Percentiles rank a stretch among this genome's conserved stretches.
Evolutionary conservation across 257 asterid genomes (phyloP).

Genomic region (Capsicum chinense): DNA sequence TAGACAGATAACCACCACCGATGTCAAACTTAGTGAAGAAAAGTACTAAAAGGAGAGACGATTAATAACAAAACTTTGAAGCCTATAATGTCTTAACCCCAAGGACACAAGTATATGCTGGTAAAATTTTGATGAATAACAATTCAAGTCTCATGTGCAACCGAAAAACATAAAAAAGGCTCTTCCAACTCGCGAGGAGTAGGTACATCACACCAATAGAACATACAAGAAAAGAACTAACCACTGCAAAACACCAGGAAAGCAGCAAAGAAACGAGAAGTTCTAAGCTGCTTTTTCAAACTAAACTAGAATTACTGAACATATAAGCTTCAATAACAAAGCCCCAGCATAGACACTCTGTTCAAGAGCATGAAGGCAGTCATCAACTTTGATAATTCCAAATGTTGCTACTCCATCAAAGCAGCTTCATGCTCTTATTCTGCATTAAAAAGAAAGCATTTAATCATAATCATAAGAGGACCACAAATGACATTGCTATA

Average conservation of each 20-base stretch:
- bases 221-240: conserved; percentile 7
- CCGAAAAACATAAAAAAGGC: neutral
- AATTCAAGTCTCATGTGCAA: conserved; percentile 18
- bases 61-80: neutral
- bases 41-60: neutral
- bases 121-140: neutral
- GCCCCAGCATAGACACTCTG: neutral
- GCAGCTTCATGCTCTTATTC: conserved; percentile 17
- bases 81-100: neutral
- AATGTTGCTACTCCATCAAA: conserved; percentile 16
- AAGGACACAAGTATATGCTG: neutral
- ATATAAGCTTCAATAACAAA: neutral
- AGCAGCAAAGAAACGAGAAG: conserved; percentile 22
- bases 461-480: neutral
- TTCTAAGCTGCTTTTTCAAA: conserved; percentile 26
- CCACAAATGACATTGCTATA: neutral
- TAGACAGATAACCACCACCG: neutral
- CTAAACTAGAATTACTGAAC: conserved; percentile 25
- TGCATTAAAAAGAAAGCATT: neutral
- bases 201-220: neutral
- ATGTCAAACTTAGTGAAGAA: neutral
- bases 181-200: neutral
- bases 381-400: neutral
- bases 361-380: conserved; percentile 12
- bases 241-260: conserved; percentile 27